Base-by-base conservation (phyloP, 164 flowering plant species). In the Tetrastigma voinierianum region DNA sequence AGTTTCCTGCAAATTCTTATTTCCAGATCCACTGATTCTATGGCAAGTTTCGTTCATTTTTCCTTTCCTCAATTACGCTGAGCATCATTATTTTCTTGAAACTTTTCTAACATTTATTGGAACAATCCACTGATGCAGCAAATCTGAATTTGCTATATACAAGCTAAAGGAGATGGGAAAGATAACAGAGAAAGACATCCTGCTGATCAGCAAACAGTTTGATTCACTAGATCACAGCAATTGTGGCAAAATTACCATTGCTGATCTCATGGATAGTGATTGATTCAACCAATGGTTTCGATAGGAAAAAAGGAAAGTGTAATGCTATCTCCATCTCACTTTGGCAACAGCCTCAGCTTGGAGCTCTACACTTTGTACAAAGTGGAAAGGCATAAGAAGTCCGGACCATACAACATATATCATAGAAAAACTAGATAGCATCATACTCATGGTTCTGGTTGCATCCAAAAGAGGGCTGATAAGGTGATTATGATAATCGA, bases 91-190 rank as follows among this genome's bases (percentile, higher is more conserved):
- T 43, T 8, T 19, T 13, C 59, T 19, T 21, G n/a, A 55, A 40
- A 19, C 1, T 24, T 15, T 57, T 10, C 32, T 43, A 45, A 17
- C 15, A 32, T 57, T 47, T 56, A 7, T 17, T 55, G 9, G 18
- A 56, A 52, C n/a, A 10, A 55, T 12, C 23, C 10, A 53, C 66
- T 66, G 43, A 59, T 79, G 78, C 86, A 86, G 90, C 63, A 86
- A 83, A 74, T 82, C 87, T 2, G 89, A 85, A 61, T 85, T 68
- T 54, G 81, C 81, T 0, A 70, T 85, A 71, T 80, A 79, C 80
- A 85, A 85, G 78, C 86, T 85, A 16, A 85, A 78, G 80, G 84
- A 83, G 67, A 83, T 85, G 89, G 87, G 90, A 10, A 86, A 79
- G 56, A 72, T 86, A 24, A 62, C 81, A 47, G 81, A 83, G 62